These are phyloP conservation scores for Seiridium unicorne DNA, from an alignment of 2,329 filamentous ascomycete genomes.

Conservation along the genomic window DNA sequence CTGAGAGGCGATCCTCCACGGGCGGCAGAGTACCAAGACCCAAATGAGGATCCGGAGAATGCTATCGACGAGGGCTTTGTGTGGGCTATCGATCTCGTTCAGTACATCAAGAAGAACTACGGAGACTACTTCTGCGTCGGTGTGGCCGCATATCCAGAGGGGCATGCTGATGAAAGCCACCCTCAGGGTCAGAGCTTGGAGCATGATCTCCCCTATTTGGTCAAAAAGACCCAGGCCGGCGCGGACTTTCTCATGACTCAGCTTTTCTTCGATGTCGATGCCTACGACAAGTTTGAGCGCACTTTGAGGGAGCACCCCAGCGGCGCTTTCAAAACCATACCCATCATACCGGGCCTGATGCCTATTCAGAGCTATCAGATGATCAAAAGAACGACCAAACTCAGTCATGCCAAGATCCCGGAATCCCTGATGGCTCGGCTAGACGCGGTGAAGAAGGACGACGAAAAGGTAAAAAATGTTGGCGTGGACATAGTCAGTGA, in stretches of 20 bases:
- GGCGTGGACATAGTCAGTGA: conserved; percentile 83
- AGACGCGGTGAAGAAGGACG: conserved; percentile 72
- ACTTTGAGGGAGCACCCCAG: conserved; percentile 77
- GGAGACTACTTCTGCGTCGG: conserved; percentile 96
- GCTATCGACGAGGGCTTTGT: conserved; percentile 75
- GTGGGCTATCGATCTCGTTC: conserved; percentile 86
- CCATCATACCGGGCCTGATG: conserved; percentile 94
- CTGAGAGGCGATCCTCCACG: conserved; percentile 88
- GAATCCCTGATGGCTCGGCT: conserved; percentile 66
- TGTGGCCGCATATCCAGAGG: conserved; percentile 92
- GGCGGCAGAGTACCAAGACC: conserved; percentile 79
- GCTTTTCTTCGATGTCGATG: conserved; percentile 87
- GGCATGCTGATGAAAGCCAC: conserved; percentile 87
- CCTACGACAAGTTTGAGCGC: conserved; percentile 78
- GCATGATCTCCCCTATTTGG: conserved; percentile 81
- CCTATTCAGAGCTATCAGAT: conserved; percentile 97
- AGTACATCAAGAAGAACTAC: conserved; percentile 81
- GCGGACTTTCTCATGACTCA: conserved; percentile 99
- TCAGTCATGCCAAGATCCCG: conserved; percentile 86
- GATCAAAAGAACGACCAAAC: conserved; percentile 87
- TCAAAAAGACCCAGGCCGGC: conserved; percentile 87
- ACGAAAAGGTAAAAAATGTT: conserved; percentile 76
- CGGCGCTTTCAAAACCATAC: conserved; percentile 79
- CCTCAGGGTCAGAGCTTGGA: conserved; percentile 69
- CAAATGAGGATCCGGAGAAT: conserved; percentile 54